phyloP scores from a whole-genome alignment of 2,329 filamentous ascomycete species.

The Incumbomyces delicatus region DNA sequence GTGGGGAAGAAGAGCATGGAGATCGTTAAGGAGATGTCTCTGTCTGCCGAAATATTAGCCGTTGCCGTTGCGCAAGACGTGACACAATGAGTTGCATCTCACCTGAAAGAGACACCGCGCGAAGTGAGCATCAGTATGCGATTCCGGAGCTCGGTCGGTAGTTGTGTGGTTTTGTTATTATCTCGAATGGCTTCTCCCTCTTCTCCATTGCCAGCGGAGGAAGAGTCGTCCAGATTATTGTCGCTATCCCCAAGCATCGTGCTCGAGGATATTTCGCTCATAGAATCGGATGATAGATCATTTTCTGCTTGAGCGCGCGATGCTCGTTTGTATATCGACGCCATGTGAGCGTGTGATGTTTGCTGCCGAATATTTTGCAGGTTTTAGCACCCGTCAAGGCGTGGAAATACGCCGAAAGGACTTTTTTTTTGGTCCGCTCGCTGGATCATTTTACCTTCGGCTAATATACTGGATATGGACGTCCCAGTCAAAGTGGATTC shows the following conservation, averaged over 20 bases:
- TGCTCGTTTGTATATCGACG: slow-evolving; percentile 48
- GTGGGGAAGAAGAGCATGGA: slow-evolving; percentile 82
- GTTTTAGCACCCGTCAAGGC: too few species aligned
- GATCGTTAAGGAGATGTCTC: slow-evolving; percentile 82
- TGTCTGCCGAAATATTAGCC: slow-evolving; percentile 49
- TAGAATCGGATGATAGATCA: slow-evolving; percentile 17
- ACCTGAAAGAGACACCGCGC: slow-evolving; percentile 83
- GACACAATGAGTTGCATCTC: slow-evolving; percentile 20
- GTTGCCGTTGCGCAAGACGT: not conserved
- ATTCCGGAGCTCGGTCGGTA: slow-evolving; percentile 30
- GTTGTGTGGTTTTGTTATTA: slow-evolving; percentile 7
- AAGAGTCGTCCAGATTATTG: slow-evolving; percentile 23
- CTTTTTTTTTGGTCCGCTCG: too few species aligned
- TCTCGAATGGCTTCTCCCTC: slow-evolving; percentile 22
- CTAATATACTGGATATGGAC: too few species aligned
- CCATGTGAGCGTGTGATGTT: slow-evolving; percentile 29
- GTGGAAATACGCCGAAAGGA: too few species aligned
- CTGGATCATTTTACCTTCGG: too few species aligned
- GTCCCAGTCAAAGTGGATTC: too few species aligned
- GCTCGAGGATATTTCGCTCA: slow-evolving; percentile 27
- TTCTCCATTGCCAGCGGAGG: slow-evolving; percentile 28
- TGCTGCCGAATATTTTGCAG: too few species aligned
- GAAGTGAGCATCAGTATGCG: slow-evolving; percentile 84
- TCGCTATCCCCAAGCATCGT: slow-evolving; percentile 25
- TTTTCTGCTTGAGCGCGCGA: slow-evolving; percentile 15